These are phyloP conservation scores for Cutaneotrichosporon dermatis DNA, from an alignment of 1,284 basidiomycete genomes.

Conservation along the genomic window DNA sequence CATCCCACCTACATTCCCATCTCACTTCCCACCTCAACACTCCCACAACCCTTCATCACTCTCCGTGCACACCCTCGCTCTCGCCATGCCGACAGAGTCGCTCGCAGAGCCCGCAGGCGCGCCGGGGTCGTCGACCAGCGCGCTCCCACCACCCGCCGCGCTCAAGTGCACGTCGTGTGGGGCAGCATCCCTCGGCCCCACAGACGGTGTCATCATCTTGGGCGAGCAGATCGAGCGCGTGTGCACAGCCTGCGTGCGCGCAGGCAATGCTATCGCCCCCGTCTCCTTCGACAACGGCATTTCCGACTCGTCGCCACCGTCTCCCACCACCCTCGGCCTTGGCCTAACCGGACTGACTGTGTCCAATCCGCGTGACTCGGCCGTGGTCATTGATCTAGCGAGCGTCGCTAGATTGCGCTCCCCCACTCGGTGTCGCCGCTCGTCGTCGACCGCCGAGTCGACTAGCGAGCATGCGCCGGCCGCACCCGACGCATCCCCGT, in stretches of 20 bases:
- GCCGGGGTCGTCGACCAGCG: not conserved
- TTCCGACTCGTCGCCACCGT: not conserved
- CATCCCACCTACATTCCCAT: not conserved
- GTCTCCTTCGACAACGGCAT: constrained; percentile 8
- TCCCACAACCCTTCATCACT: not conserved
- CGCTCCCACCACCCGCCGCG: constrained; percentile 16
- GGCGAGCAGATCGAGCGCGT: constrained; percentile 32
- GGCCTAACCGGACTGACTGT: not conserved
- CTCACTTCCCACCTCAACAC: not conserved
- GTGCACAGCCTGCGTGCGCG: constrained; percentile 30
- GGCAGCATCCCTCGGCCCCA: constrained; percentile 16
- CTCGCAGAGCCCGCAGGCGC: constrained; percentile 15
- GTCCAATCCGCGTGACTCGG: not conserved
- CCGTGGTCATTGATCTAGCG: constrained; percentile 10
- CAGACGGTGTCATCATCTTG: constrained; percentile 22
- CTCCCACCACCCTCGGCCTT: not conserved
- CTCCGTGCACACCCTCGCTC: not conserved
- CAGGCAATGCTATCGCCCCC: not conserved
- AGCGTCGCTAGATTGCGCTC: not conserved
- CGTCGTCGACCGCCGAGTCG: not conserved
- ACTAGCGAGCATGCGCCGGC: not conserved
- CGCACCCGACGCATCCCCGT: too few species aligned
- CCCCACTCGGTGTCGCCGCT: not conserved
- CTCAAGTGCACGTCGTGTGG: constrained; percentile 44
- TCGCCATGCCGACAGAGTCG: constrained; percentile 41